Percentiles rank a stretch among this genome's conserved stretches.
Conservation (phyloP, 78 protist genomes). For the Isochrysis galbana region DNA sequence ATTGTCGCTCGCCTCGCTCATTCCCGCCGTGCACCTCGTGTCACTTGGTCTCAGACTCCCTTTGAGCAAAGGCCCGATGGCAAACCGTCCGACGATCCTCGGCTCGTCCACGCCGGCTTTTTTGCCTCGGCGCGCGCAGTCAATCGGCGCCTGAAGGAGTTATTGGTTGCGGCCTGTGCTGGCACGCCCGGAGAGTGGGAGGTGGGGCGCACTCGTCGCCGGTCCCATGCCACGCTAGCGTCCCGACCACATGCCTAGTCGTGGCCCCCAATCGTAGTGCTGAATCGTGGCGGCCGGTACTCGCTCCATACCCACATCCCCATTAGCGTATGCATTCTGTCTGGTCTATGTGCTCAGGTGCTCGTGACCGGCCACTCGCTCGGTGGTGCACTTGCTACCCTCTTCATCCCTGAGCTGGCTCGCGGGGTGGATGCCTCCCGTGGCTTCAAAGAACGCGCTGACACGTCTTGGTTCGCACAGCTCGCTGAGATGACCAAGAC, state of each 20-base stretch:
- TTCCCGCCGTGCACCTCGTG: too few relatives aligned
- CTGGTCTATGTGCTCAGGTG: too few relatives aligned
- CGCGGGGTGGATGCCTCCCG: neutral
- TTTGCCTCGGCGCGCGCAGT: neutral
- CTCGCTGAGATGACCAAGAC: neutral
- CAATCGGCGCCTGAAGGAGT: conserved; percentile 4
- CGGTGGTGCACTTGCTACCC: conserved; percentile 42
- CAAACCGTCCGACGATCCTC: neutral
- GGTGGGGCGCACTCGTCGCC: neutral
- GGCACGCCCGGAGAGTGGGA: conserved; percentile 13
- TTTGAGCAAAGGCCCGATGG: neutral
- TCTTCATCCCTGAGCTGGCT: neutral
- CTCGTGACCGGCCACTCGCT: conserved; percentile 39
- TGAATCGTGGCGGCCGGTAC: too few relatives aligned
- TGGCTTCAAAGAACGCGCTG: conserved; percentile 7
- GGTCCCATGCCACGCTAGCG: neutral
- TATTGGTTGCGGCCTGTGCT: neutral
- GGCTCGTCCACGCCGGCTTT: conserved; percentile 32
- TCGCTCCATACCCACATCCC: too few relatives aligned
- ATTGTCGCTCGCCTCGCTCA: too few relatives aligned
- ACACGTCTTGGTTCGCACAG: neutral
- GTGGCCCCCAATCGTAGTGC: too few relatives aligned
- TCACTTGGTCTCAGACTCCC: too few relatives aligned
- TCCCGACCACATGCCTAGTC: too few relatives aligned
- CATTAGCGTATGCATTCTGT: too few relatives aligned